Conservation (phyloP, 768 basidiomycete species). For the Russula sp. region DNA sequence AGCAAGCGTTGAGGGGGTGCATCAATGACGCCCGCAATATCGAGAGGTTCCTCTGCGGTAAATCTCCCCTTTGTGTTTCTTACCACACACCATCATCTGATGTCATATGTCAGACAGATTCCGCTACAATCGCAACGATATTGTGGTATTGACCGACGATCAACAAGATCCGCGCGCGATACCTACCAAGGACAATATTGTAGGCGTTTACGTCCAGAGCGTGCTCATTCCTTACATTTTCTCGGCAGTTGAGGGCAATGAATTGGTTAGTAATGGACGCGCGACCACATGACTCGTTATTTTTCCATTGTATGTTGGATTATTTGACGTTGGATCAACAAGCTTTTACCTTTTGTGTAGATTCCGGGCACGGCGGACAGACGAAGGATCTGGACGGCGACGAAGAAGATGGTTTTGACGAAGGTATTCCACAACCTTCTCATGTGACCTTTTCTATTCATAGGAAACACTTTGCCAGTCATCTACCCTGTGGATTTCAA, state of each 20-base stretch:
- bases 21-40: conserved; percentile 61
- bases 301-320: conserved; percentile 47
- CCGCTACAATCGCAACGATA: conserved; percentile 51
- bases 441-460: background rate
- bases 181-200: conserved; percentile 55
- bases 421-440: conserved; percentile 44
- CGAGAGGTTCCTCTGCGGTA: conserved; percentile 46
- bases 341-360: conserved; percentile 37
- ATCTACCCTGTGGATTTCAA: conserved; percentile 91
- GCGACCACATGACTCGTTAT: conserved; percentile 51
- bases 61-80: conserved; percentile 2
- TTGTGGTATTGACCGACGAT: conserved; percentile 58
- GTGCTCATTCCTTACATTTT: background rate
- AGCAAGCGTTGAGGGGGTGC: conserved; percentile 48
- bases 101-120: conserved; percentile 38
- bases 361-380: conserved; percentile 97
- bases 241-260: conserved; percentile 47
- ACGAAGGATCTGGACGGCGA: conserved; percentile 74
- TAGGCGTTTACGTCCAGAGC: conserved; percentile 26
- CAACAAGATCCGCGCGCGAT: conserved; percentile 42
- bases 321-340: background rate
- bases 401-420: conserved; percentile 76
- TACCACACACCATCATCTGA: background rate
- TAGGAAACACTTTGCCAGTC: conserved; percentile 41
- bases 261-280: conserved; percentile 57